These are phyloP conservation scores for Vigna reflexopilosa DNA, from an alignment of 306 rosid species.

Conservation along the genomic window DNA sequence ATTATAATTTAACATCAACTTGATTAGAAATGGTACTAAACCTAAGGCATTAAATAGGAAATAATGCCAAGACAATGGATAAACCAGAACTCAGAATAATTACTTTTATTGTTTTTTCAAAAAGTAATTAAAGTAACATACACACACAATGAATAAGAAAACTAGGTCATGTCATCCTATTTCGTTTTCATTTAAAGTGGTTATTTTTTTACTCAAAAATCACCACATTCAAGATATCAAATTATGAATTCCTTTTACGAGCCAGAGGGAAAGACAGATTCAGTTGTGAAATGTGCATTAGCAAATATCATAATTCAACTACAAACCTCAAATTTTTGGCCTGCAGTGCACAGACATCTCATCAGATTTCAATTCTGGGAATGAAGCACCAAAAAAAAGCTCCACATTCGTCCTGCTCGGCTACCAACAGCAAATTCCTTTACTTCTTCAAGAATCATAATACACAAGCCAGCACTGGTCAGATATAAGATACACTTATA, in stretches of 20 bases:
- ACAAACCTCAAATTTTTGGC: constrained; percentile 26
- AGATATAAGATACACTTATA: constrained; percentile 12
- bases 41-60: background rate
- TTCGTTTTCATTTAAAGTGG: background rate
- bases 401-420: background rate
- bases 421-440: constrained; percentile 4
- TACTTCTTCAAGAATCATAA: constrained; percentile 27
- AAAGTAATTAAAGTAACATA: background rate
- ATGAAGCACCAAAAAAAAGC: constrained; percentile 14
- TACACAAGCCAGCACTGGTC: constrained; percentile 6
- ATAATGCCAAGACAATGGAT: background rate
- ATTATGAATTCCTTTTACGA: background rate
- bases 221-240: constrained; percentile 11
- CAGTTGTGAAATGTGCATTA: no score
- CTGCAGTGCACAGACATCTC: background rate
- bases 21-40: constrained; percentile 5
- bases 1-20: background rate
- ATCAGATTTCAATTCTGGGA: constrained; percentile 25
- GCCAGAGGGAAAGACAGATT: background rate
- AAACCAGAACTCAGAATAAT: background rate
- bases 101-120: background rate
- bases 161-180: background rate
- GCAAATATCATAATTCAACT: constrained; percentile 5
- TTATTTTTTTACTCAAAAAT: no score
- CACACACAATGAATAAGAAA: background rate